Conservation (phyloP, 2,329 filamentous ascomycete genomes). For the Aureobasidium pullulans region DNA sequence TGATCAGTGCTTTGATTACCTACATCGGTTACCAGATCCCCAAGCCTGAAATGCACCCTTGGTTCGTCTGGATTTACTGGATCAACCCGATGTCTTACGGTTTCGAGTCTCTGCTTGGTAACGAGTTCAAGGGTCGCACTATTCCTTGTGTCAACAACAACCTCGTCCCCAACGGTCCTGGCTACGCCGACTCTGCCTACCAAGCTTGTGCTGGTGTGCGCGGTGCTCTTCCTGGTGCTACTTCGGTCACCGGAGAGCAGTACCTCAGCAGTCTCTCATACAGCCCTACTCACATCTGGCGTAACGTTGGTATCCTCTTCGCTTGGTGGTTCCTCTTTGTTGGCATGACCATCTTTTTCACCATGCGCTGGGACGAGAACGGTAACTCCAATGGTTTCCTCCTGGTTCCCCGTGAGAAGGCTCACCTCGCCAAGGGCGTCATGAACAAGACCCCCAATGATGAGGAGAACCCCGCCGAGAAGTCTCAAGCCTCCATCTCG, state of each 20-base stretch:
- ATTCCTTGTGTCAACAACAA: conserved; percentile 50
- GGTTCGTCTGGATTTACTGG: conserved; percentile 46
- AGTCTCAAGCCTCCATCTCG: conserved; percentile 16
- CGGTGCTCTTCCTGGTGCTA: conserved; percentile 48
- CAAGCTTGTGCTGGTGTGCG: conserved; percentile 41
- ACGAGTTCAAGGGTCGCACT: conserved; percentile 51
- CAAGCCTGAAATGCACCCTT: conserved; percentile 36
- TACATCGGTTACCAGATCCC: conserved; percentile 29
- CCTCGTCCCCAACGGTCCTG: conserved; percentile 25
- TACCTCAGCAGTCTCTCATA: conserved; percentile 51
- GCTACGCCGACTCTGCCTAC: conserved; percentile 34
- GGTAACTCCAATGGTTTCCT: conserved; percentile 48
- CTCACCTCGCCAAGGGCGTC: conserved; percentile 28
- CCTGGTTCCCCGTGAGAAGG: conserved; percentile 55
- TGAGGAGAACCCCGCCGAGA: conserved; percentile 19
- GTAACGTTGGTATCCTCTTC: conserved; percentile 63
- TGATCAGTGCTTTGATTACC: conserved; percentile 24
- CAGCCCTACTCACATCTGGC: conserved; percentile 34
- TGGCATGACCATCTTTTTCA: conserved; percentile 50
- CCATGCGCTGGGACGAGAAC: conserved; percentile 48
- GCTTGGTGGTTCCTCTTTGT: conserved; percentile 57
- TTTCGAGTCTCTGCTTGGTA: conserved; percentile 33
- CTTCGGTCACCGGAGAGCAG: conserved; percentile 52
- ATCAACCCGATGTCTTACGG: conserved; percentile 35
- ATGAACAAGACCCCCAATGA: conserved; percentile 45